phyloP scores from a whole-genome alignment of 2,329 filamentous ascomycete species.

The Penicillium sp. region DNA sequence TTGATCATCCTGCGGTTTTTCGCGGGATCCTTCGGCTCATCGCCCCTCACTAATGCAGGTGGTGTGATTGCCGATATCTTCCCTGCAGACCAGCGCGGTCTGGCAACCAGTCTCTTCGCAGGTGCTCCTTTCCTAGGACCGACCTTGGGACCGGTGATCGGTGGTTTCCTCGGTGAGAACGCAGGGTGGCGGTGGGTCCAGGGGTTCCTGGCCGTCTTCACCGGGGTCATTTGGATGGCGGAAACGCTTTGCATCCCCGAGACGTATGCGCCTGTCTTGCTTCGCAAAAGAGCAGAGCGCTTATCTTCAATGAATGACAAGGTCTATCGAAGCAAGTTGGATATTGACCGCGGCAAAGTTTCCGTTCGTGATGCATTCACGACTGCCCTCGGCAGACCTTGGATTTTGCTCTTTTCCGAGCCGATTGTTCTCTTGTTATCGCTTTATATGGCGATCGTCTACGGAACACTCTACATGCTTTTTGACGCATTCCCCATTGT shows the following conservation, averaged over 20 bases:
- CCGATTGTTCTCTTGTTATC: conserved; percentile 33
- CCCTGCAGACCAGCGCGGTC: conserved; percentile 49
- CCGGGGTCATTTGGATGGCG: conserved; percentile 30
- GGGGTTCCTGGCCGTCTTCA: conserved; percentile 30
- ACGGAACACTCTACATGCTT: conserved; percentile 32
- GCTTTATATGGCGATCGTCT: conserved; percentile 31
- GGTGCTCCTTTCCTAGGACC: conserved; percentile 61
- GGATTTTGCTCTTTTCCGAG: conserved; percentile 30
- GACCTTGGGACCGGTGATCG: conserved; percentile 28
- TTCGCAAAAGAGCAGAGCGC: conserved; percentile 26
- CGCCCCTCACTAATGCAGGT: conserved; percentile 46
- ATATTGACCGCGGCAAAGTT: conserved; percentile 25
- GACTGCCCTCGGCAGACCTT: conserved; percentile 27
- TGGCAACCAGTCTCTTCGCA: conserved; percentile 62
- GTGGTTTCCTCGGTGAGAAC: conserved; percentile 30
- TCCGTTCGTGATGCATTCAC: conserved; percentile 23
- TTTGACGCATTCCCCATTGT: conserved; percentile 33
- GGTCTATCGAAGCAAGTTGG: conserved; percentile 25
- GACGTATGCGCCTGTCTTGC: conserved; percentile 31
- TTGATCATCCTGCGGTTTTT: conserved; percentile 65
- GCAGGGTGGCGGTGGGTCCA: conserved; percentile 32
- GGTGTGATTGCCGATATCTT: conserved; percentile 60
- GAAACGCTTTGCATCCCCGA: conserved; percentile 25
- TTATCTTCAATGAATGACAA: conserved; percentile 26
- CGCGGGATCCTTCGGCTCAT: conserved; percentile 58